Conservation (phyloP, 106 monocot genomes). For the Alisma plantagoaquatica region DNA sequence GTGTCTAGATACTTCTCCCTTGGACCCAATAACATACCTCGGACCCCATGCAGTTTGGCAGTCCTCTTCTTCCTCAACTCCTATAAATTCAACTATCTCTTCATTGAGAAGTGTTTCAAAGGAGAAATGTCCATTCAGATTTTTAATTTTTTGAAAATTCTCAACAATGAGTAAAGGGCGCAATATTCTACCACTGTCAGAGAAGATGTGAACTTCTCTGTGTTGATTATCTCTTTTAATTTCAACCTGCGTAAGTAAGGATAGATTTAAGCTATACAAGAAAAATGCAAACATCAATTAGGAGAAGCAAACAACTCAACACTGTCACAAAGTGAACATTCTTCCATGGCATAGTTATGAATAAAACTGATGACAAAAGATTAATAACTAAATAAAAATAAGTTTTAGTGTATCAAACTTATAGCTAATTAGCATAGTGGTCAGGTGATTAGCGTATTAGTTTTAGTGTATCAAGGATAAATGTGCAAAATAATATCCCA, state of each 20-base stretch:
- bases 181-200: conserved; percentile 77
- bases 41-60: conserved; percentile 67
- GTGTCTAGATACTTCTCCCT: conserved; percentile 4
- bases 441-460: too few relatives aligned
- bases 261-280: too few relatives aligned
- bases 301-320: too few relatives aligned
- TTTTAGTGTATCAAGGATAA: too few relatives aligned
- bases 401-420: too few relatives aligned
- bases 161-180: conserved; percentile 83
- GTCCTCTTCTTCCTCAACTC: conserved; percentile 95
- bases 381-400: too few relatives aligned
- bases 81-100: conserved; percentile 69
- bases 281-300: too few relatives aligned
- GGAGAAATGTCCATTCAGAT: conserved; percentile 24
- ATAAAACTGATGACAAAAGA: too few relatives aligned
- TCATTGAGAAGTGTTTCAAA: conserved; percentile 71
- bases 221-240: conserved; percentile 72
- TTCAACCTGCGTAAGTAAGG: conserved; percentile 58
- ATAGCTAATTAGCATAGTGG: too few relatives aligned
- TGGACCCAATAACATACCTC: conserved; percentile 35
- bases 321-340: too few relatives aligned
- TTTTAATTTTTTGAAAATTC: conserved; percentile 54
- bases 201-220: conserved; percentile 75
- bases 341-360: too few relatives aligned
- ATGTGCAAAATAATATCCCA: too few relatives aligned